These are phyloP conservation scores for Naganishia vaughanmartiniae DNA, from an alignment of 768 basidiomycete genomes.

Conservation along the genomic window DNA sequence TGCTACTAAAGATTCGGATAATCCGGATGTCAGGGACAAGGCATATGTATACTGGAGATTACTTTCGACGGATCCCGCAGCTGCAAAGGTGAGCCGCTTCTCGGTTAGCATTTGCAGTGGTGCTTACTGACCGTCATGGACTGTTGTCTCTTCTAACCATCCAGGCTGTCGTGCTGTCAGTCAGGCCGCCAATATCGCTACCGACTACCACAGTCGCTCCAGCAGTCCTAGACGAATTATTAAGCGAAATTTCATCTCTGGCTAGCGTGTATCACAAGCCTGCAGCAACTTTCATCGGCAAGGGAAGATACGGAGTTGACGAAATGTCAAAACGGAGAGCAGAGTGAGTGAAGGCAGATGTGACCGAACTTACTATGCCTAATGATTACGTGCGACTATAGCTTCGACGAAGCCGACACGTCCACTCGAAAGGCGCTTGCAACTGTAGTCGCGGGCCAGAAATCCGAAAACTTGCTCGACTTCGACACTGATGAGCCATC, in stretches of 20 bases:
- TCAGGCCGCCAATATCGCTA: conserved; percentile 88
- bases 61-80: conserved; percentile 87
- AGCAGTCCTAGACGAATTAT: conserved; percentile 81
- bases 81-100: conserved; percentile 70
- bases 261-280: conserved; percentile 98
- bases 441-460: conserved; percentile 84
- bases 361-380: background rate
- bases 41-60: conserved; percentile 98
- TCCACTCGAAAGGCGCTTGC: conserved; percentile 81
- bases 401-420: conserved; percentile 52
- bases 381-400: background rate
- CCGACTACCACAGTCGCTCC: conserved; percentile 86
- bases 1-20: conserved; percentile 95
- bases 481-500: conserved; percentile 66
- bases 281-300: conserved; percentile 88
- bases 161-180: conserved; percentile 80
- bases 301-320: conserved; percentile 67
- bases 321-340: conserved; percentile 46
- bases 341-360: conserved; percentile 41
- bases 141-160: background rate
- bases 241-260: conserved; percentile 81
- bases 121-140: background rate
- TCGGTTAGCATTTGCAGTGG: conserved; percentile 25
- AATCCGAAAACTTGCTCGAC: conserved; percentile 91
- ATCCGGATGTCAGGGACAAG: conserved; percentile 90